Base-by-base conservation (phyloP, 306 rosid genomes). In the Cicer pinnatifidum region DNA sequence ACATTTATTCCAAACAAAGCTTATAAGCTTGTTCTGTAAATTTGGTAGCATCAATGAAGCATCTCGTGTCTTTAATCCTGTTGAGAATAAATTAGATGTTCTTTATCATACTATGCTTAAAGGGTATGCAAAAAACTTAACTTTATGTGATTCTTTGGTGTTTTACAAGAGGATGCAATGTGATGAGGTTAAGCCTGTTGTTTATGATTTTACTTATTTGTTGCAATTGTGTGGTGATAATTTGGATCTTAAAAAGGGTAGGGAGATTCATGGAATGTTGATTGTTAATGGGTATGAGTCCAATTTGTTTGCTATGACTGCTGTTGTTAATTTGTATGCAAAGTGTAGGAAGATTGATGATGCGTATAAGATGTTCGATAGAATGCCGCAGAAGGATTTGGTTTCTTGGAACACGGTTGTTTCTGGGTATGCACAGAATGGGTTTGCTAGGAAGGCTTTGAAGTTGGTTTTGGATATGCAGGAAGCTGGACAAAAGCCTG, bases 101-200 rank as follows among this genome's bases (percentile, higher is more conserved):
- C 84, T 93, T 44, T 93, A 93, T 80, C 96, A 91, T 59, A 93
- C 98, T 5, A 69, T 93, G 85, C 89, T 93, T 3, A 93, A 93
- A 84, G 96, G 98, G 80, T 84, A 89, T 46, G 89, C 87, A 2
- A 91, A 86, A 84, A 88, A 83, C 83, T 84, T 90, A 6, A 44
- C 86, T 33, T 75, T 88, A 41, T 59, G 46, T 11, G 83, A 82
- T 7, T 81, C 92, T 7, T 38, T 89, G 50, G 35, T n/a, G 6
- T 91, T 93, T 77, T 91, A 76, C 41, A 56, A 68, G 46, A 80
- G 96, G 54, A 89, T 93, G 93, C 80, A 73, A 77, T 45, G 5
- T 39, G 97, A 91, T 44, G 88, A 76, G 41, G 89, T 91, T 73
- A 80, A 41, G 39, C 92, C 97, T 0, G 97, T 91, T 71, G 91